phyloP scores from a whole-genome alignment of 371 early-diverging fungal genomes.

The Actinomucor elegans region DNA sequence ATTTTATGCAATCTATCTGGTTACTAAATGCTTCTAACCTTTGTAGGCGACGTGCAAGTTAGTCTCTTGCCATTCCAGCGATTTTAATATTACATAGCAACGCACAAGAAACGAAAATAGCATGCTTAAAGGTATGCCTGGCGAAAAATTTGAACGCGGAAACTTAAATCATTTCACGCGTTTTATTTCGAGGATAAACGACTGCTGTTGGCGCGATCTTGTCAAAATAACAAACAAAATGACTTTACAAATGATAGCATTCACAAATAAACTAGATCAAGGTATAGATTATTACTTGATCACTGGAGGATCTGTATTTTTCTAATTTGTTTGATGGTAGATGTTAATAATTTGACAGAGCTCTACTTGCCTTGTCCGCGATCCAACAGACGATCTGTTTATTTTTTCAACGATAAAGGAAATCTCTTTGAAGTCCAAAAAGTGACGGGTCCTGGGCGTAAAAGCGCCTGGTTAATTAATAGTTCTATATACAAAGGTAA shows the following conservation, averaged over 20 bases:
- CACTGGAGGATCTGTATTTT: background rate
- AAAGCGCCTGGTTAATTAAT: constrained; percentile 21
- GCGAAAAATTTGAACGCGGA: too few species aligned
- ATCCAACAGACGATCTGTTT: constrained; percentile 22
- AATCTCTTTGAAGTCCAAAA: constrained; percentile 22
- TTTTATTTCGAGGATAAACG: too few species aligned
- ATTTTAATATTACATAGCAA: too few species aligned
- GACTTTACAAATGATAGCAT: constrained; percentile 16
- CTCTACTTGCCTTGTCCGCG: constrained; percentile 25
- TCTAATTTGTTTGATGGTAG: background rate
- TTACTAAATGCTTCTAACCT: too few species aligned
- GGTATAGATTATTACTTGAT: background rate
- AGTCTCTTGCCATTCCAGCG: too few species aligned
- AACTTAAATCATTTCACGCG: too few species aligned
- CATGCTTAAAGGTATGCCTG: too few species aligned
- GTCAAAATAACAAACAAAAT: too few species aligned
- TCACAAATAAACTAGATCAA: constrained; percentile 18
- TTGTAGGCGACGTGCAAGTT: too few species aligned
- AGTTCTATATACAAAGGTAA: constrained; percentile 17
- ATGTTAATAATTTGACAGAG: constrained; percentile 13
- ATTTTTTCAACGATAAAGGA: constrained; percentile 16
- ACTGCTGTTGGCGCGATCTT: too few species aligned
- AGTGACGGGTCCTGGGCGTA: constrained; percentile 24
- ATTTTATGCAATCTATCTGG: too few species aligned
- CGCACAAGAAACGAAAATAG: too few species aligned